These are phyloP conservation scores for Spergularia bocconei DNA, from an alignment of 148 eudicot species.

Conservation along the genomic window DNA sequence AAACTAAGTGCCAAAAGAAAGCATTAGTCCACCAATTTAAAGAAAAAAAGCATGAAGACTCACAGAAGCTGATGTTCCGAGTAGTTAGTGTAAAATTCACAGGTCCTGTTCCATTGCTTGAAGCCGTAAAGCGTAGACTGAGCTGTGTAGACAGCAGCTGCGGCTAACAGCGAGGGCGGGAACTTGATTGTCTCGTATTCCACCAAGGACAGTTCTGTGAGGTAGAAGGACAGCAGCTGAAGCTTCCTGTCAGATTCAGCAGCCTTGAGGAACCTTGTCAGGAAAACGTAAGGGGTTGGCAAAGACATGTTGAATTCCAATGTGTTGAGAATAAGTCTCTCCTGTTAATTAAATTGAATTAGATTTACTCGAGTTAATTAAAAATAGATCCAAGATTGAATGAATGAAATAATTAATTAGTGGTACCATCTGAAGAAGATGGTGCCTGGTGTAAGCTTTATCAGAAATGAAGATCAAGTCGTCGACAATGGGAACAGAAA, in stretches of 20 bases:
- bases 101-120: slow-evolving; percentile 73
- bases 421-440: slow-evolving; percentile 81
- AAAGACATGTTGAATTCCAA: slow-evolving; percentile 77
- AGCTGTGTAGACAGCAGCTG: slow-evolving; percentile 78
- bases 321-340: slow-evolving; percentile 65
- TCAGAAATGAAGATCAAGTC: slow-evolving; percentile 83
- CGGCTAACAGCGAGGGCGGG: slow-evolving; percentile 79
- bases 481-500: slow-evolving; percentile 79
- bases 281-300: slow-evolving; percentile 75
- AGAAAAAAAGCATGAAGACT: slow-evolving; percentile 21
- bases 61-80: slow-evolving; percentile 60
- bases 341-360: slow-evolving; percentile 34
- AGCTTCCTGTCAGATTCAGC: slow-evolving; percentile 67
- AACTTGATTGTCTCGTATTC: slow-evolving; percentile 74
- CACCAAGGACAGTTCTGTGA: slow-evolving; percentile 75
- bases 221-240: slow-evolving; percentile 55
- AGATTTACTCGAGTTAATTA: neutral
- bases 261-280: slow-evolving; percentile 77
- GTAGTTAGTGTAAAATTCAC: slow-evolving; percentile 62
- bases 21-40: no score
- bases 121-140: slow-evolving; percentile 59
- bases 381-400: neutral
- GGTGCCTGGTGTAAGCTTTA: slow-evolving; percentile 68
- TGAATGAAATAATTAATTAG: no score
- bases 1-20: no score